Percentiles rank a stretch among this genome's conserved stretches.
These are phyloP conservation scores for Solanum lignicaule DNA, from an alignment of 257 asterid genomes.

Conservation along the genomic window DNA sequence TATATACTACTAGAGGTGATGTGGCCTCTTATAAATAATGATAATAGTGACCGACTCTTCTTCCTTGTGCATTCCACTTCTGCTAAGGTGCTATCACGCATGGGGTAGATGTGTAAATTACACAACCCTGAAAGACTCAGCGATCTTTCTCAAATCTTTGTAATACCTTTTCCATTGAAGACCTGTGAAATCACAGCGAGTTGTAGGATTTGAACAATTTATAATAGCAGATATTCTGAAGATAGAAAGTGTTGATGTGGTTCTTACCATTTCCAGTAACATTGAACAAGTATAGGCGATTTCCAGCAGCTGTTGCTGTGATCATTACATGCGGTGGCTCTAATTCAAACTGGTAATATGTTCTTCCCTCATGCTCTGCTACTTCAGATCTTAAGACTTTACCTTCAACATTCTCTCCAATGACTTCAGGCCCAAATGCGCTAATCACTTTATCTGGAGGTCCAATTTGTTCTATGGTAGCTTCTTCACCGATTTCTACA, in stretches of 20 bases:
- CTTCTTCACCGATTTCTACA: conserved; percentile 68
- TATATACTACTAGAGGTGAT: neutral
- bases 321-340: conserved; percentile 89
- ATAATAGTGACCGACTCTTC: neutral
- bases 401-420: conserved; percentile 89
- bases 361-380: conserved; percentile 59
- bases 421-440: conserved; percentile 96
- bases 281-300: conserved; percentile 79
- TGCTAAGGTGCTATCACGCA: neutral
- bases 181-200: conserved; percentile 36
- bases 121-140: conserved; percentile 73
- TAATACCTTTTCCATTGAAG: conserved; percentile 95
- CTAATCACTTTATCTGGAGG: conserved; percentile 80
- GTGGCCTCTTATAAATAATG: neutral
- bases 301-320: conserved; percentile 96
- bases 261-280: conserved; percentile 71
- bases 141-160: conserved; percentile 72
- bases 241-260: neutral
- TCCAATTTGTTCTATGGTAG: conserved; percentile 73
- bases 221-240: neutral
- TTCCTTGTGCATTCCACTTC: neutral
- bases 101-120: conserved; percentile 8
- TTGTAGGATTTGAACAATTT: neutral
- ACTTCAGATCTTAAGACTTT: conserved; percentile 63
- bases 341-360: conserved; percentile 79